Evolutionary conservation across 371 early-diverging fungal genomes (phyloP), one percentile per base, ranked within the genome.

Genomic region (Funneliformis caledonium): DNA sequence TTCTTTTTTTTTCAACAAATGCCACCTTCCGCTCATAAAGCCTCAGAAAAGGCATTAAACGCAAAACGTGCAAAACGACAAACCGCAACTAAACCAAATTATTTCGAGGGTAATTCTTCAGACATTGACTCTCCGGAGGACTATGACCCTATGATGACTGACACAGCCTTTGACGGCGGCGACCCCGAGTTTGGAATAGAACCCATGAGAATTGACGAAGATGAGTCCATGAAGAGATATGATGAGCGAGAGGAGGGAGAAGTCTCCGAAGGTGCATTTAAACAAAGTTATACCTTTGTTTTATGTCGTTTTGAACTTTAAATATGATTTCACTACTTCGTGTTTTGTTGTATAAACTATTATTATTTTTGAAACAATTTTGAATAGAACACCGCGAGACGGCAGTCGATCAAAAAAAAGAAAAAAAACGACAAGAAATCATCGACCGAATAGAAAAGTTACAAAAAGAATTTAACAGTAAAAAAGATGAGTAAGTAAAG

Each of bases 51-150:
- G 48, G 31, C 64, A 64, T 9, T 72, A 19, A 74, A 74, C 22
- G 16, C 76, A 61, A 61, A 59, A 61, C 31, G 62, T n/a, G 62
- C 43, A 42, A 31, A 59, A 61, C 76, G 62, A 14, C 76, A 61
- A 76, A 33, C 37, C 33, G 31, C 76, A 43, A 61, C 26, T 22
- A 76, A 76, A 43, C 76, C 76, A 22, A 76, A 50, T 76, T 76
- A 76, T 61, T 76, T 42, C 64, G 76, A 76, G 22, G 62, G 62
- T 22, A 43, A 76, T 14, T 76, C 76, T 31, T 76, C 76, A n/a
- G 76, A 76, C n/a, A 42, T 19, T 22, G 76, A 76, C 43, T 22
- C 22, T 31, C 33, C 11, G 4, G 52, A 61, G 42, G 76, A 76
- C 45, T 50, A 59, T 76, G 76, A 76, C 61, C 60, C 37, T 59